Conservation (phyloP, 176 grass and related monocot species). For the Paspalum notatum region DNA sequence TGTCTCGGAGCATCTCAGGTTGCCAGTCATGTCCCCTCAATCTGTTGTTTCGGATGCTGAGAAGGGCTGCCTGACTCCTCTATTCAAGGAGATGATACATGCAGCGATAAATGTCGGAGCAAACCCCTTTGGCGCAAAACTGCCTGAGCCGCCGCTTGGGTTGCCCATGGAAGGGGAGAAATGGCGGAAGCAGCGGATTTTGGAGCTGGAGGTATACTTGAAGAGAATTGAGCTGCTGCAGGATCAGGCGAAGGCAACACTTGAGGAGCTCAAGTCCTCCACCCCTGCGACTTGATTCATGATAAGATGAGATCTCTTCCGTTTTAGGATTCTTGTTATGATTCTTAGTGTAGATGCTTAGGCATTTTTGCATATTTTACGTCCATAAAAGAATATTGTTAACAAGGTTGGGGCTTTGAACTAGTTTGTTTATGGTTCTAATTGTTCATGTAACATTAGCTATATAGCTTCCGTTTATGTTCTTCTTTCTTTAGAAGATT, state of each 20-base stretch:
- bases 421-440: constrained; percentile 51
- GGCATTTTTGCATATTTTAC: constrained; percentile 37
- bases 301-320: constrained; percentile 32
- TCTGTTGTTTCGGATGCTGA: constrained; percentile 47
- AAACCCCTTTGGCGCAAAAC: constrained; percentile 41
- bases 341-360: constrained; percentile 47
- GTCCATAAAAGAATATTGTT: constrained; percentile 56
- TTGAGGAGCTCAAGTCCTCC: constrained; percentile 76
- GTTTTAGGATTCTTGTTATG: constrained; percentile 48
- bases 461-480: neutral
- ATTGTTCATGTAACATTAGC: constrained; percentile 52
- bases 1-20: constrained; percentile 31
- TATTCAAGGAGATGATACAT: constrained; percentile 81
- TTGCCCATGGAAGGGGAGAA: constrained; percentile 66
- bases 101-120: constrained; percentile 50
- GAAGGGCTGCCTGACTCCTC: constrained; percentile 66
- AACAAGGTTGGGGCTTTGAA: constrained; percentile 29
- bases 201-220: constrained; percentile 96
- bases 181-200: constrained; percentile 79
- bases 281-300: constrained; percentile 43
- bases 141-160: constrained; percentile 20
- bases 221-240: constrained; percentile 83
- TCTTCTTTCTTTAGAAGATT: constrained; percentile 29
- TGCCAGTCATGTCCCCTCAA: constrained; percentile 46
- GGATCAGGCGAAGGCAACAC: constrained; percentile 64